Evolutionary conservation across 2,329 filamentous ascomycete genomes (phyloP), one percentile per base, ranked within the genome.

Genomic region (Mollisiaceae sp.): DNA sequence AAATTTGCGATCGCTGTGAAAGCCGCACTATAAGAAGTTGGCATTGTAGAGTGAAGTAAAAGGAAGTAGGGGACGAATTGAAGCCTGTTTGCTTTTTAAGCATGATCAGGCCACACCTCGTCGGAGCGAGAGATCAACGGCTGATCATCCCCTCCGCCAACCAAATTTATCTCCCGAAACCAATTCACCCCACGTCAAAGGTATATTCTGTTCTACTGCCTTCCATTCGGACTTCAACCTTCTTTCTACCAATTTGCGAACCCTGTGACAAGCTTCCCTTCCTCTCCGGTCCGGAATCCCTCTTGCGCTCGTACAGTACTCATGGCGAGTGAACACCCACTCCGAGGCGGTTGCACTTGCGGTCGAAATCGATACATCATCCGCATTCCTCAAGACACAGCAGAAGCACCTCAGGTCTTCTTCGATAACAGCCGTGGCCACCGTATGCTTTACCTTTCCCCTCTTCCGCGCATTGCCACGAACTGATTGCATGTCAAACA

Each of bases 331-430:
- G 75, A 78, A 64, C 80, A 85, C 67, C 83, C 84, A 45, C 84
- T 97, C 64, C 87, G 85, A 69, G 93, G 93, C 73, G 86, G 89
- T 69, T 97, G 94, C 81, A 89, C 90, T 61, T 97, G 94, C 78
- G 93, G 93, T 64, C 88, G 94, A 67, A 97, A 95, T 75, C 85
- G 89, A 75, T 97, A 97, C 79, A 83, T 88, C 65, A 87, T 97
- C 71, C 79, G 86, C 55, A 83, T 94, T 27, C 93, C 93, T 1
- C 77, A 82, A 22, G 78, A 83, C 71, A 81, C 85, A 47, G 78
- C 80, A 45, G 80, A 87, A 39, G 79, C 84, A 59, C 87, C 89
- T 18, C 84, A 88, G 70, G 87, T 96, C 24, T 86, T 93, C 68
- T 95, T 97, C 50, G 75, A 76, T 47, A 72, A 67, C 41, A 69